Conservation (phyloP, 164 flowering plant genomes). For the Warburgia ugandensis region DNA sequence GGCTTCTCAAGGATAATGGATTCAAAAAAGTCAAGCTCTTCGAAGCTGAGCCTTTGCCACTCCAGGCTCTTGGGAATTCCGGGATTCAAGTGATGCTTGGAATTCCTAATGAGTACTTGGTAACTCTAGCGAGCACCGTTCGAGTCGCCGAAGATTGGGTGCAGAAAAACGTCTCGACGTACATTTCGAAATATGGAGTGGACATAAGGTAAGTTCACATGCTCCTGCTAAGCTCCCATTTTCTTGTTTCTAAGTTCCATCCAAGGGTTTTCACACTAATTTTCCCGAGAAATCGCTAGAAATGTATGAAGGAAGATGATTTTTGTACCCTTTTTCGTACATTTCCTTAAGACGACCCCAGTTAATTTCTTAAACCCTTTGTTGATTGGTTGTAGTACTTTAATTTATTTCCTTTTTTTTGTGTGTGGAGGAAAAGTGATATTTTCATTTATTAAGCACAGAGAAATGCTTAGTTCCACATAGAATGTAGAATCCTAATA, state of each 20-base stretch:
- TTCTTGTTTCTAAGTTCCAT: neutral
- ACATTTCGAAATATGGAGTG: slow-evolving; percentile 53
- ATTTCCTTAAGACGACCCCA: neutral
- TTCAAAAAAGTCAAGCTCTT: slow-evolving; percentile 87
- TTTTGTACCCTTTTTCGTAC: neutral
- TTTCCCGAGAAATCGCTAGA: neutral
- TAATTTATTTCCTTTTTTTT: no score
- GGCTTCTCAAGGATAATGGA: slow-evolving; percentile 75
- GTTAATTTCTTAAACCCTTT: neutral
- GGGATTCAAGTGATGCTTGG: slow-evolving; percentile 91
- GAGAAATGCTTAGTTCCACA: no score
- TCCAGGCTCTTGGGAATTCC: slow-evolving; percentile 66
- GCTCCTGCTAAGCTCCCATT: no score
- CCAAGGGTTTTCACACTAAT: neutral
- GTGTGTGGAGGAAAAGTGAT: no score
- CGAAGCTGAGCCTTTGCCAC: slow-evolving; percentile 66
- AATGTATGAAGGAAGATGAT: neutral
- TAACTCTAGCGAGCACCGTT: slow-evolving; percentile 52
- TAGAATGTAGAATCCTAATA: no score
- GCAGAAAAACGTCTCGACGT: slow-evolving; percentile 57
- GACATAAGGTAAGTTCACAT: slow-evolving; percentile 60
- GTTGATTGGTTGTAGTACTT: no score
- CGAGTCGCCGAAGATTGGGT: slow-evolving; percentile 65
- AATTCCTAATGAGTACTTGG: slow-evolving; percentile 75
- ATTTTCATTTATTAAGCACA: no score